phyloP scores from a whole-genome alignment of 768 basidiomycete species.

The Termitomyces heimii region DNA sequence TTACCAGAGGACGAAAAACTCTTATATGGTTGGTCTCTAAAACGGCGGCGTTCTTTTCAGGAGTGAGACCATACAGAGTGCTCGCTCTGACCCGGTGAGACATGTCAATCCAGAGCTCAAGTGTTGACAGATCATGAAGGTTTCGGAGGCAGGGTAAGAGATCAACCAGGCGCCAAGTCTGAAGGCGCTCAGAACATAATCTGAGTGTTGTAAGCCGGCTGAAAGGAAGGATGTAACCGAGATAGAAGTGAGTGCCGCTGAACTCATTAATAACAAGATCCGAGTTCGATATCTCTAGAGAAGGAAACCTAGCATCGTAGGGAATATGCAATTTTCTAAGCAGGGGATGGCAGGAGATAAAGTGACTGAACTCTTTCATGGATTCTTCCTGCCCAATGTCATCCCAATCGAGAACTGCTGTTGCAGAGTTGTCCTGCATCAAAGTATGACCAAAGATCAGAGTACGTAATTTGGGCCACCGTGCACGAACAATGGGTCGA shows the following conservation, averaged over 20 bases:
- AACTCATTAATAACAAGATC: conserved; percentile 12
- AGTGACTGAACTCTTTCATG: conserved; percentile 12
- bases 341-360: conserved; percentile 12
- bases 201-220: conserved; percentile 13
- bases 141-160: conserved; percentile 10
- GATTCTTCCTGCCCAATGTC: conserved; percentile 2
- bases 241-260: conserved; percentile 14
- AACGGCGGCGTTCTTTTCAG: conserved; percentile 8
- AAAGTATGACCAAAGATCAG: conserved; percentile 14
- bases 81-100: conserved; percentile 8
- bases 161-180: conserved; percentile 13
- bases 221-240: conserved; percentile 8
- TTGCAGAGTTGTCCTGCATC: conserved; percentile 6
- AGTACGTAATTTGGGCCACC: conserved; percentile 15
- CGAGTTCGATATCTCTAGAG: conserved; percentile 7
- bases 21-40: conserved; percentile 16
- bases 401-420: neutral
- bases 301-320: conserved; percentile 10
- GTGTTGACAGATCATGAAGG: conserved; percentile 9
- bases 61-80: neutral
- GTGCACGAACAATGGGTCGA: conserved; percentile 13
- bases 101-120: conserved; percentile 17
- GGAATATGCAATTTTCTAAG: conserved; percentile 14
- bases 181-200: conserved; percentile 15
- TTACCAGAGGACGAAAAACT: conserved; percentile 14